Base-by-base conservation (phyloP, 1,284 basidiomycete species). In the Cryptococcus sp. region DNA sequence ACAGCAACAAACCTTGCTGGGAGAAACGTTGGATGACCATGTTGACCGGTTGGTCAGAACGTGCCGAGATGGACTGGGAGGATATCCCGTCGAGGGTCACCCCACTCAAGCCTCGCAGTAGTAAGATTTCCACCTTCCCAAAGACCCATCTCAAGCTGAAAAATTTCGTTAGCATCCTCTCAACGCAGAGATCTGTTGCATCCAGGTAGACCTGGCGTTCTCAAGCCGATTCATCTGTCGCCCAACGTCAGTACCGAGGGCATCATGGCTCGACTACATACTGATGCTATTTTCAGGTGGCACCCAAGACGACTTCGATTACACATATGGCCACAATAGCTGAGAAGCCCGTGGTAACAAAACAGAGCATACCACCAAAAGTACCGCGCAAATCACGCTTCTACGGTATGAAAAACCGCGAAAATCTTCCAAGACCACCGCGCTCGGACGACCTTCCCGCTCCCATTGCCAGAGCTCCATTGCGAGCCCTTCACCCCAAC, bases 11-110 rank as follows among this genome's bases (percentile, higher is more conserved):
- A n/a, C 66, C 67, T 3, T 64, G 69, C 56, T 79, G 77, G 78
- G 70, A 76, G 59, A 73, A 77, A 56, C 51, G 63, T 22, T 76
- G 71, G 72, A 71, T 69, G 1, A 63, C 58, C 2, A 70, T 77
- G 69, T 58, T 77, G 17, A 22, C 54, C 6, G 47, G 53, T 4
- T 77, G 72, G 71, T 62, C 65, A 41, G 61, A 62, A 48, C 51
- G 54, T 38, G 62, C 50, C 1, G 74, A 76, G 47, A 54, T 70
- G 44, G 66, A 74, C 22, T 73, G 71, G 72, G 64, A 68, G 42
- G 73, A 74, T 53, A 54, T 69, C 0, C 59, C 59, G 16, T 17
- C 16, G 3, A 27, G 52, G 3, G 59, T 62, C 51, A 59, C 61
- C 2, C 61, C 61, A 8, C 11, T 59, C 6, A 54, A 49, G 40